Evolutionary conservation across 2,329 filamentous ascomycete genomes (phyloP).

Genomic region (Claviceps pazoutovae): DNA sequence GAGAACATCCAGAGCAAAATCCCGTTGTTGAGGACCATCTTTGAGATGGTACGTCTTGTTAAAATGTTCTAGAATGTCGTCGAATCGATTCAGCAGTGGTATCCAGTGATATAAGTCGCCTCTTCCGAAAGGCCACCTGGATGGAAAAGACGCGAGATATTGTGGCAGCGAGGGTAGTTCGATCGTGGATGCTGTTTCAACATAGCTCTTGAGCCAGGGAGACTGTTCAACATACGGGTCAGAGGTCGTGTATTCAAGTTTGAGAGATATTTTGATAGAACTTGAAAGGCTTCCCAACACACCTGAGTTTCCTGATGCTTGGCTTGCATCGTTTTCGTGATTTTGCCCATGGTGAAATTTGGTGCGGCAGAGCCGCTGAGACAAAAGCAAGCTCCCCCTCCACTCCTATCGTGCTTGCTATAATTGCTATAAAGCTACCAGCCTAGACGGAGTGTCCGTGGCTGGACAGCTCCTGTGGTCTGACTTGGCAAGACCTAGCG

Average conservation of each 20-base stretch:
- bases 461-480: constrained; percentile 16
- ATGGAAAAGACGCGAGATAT: constrained; percentile 67
- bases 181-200: constrained; percentile 52
- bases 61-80: constrained; percentile 72
- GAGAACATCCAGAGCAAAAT: constrained; percentile 56
- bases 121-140: constrained; percentile 85
- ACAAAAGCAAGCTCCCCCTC: constrained; percentile 37
- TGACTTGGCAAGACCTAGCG: neutral
- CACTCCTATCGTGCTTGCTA: constrained; percentile 32
- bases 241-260: neutral
- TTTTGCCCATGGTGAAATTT: constrained; percentile 50
- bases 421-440: constrained; percentile 26
- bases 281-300: constrained; percentile 15
- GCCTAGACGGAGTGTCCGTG: constrained; percentile 18
- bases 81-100: constrained; percentile 81
- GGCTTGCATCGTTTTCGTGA: constrained; percentile 50
- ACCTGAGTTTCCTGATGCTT: constrained; percentile 57
- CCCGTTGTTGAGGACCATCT: constrained; percentile 63
- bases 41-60: constrained; percentile 67
- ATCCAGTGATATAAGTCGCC: constrained; percentile 99
- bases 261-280: neutral
- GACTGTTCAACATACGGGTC: constrained; percentile 40
- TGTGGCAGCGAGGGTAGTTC: constrained; percentile 65
- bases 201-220: constrained; percentile 72
- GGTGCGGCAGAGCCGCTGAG: constrained; percentile 45